Conservation (phyloP, 2,329 filamentous ascomycete genomes). For the Zasmidium angulare region DNA sequence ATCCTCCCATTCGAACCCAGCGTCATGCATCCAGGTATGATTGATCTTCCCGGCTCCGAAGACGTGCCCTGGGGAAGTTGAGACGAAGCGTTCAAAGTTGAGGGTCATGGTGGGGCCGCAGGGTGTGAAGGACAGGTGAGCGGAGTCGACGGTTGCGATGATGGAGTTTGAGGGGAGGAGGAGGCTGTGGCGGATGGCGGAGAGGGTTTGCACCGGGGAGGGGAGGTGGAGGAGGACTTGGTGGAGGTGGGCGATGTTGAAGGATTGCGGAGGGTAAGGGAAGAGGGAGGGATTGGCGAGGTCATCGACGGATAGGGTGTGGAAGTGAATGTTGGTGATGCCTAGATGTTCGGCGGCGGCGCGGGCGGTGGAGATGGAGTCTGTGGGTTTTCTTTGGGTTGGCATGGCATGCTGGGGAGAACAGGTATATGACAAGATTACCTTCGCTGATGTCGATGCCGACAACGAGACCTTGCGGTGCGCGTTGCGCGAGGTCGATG, state of each 20-base stretch:
- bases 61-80: conserved; percentile 14
- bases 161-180: conserved; percentile 40
- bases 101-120: conserved; percentile 9
- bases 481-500: conserved; percentile 25
- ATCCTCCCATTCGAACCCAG: conserved; percentile 18
- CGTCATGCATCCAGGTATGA: conserved; percentile 25
- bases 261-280: conserved; percentile 28
- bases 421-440: no score
- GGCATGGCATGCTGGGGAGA: not conserved
- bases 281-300: not conserved
- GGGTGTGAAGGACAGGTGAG: conserved; percentile 6
- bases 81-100: conserved; percentile 11
- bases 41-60: conserved; percentile 19
- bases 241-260: conserved; percentile 59
- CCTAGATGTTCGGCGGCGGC: conserved; percentile 3
- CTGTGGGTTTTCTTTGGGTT: not conserved
- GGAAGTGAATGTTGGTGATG: conserved; percentile 15
- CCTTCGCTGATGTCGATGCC: conserved; percentile 37
- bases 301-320: conserved; percentile 7
- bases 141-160: conserved; percentile 38
- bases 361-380: conserved; percentile 7
- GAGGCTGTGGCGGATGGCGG: conserved; percentile 54
- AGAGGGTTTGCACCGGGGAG: conserved; percentile 49
- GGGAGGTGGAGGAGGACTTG: conserved; percentile 58
- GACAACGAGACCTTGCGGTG: conserved; percentile 13